phyloP scores from a whole-genome alignment of 345 rosid genomes.

The Corymbia maculata region DNA sequence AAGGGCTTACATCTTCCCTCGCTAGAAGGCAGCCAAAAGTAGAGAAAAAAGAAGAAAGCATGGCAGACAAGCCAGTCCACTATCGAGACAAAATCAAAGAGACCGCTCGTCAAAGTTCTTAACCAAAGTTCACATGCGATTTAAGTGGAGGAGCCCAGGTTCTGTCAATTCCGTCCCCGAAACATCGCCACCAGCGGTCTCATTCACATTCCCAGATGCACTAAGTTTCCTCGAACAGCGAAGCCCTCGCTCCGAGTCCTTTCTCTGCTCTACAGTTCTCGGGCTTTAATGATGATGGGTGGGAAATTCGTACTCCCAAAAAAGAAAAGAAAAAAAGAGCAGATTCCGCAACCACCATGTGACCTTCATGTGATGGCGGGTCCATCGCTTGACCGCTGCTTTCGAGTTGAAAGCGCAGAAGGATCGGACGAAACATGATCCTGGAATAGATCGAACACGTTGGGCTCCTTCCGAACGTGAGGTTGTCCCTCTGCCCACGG shows the following conservation, averaged over 20 bases:
- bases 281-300: neutral
- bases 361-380: neutral
- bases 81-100: neutral
- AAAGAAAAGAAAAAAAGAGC: too few relatives aligned
- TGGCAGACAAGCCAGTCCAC: neutral
- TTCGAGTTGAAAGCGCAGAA: neutral
- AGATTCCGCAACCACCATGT: neutral
- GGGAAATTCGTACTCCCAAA: neutral
- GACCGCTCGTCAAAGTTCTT: neutral
- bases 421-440: neutral
- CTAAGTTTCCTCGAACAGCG: neutral
- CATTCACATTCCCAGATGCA: neutral
- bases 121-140: neutral
- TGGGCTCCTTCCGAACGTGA: neutral
- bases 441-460: neutral
- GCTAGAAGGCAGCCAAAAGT: neutral
- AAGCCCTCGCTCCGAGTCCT: neutral
- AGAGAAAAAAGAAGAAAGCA: neutral
- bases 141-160: neutral
- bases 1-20: neutral
- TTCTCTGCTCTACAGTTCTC: neutral
- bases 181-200: neutral
- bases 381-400: neutral
- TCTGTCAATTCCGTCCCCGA: neutral
- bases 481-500: neutral